Base-by-base conservation (phyloP, 2,329 filamentous ascomycete genomes). In the Hortaea werneckii region DNA sequence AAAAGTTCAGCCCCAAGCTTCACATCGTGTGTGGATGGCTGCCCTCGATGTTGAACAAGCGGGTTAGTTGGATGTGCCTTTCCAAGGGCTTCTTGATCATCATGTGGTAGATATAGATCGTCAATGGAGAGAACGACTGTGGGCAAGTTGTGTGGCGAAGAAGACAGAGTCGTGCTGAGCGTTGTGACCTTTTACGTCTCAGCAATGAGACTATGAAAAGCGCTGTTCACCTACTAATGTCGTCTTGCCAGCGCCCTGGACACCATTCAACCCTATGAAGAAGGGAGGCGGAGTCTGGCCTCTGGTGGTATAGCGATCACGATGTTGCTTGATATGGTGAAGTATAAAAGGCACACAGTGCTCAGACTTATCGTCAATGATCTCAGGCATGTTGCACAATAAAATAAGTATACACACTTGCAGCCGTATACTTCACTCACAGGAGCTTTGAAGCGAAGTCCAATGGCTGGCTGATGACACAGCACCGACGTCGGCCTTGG, bases 201-300 rank as follows among this genome's bases (percentile, higher is more conserved):
- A 52, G 50, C 44, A 20, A 20, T 20, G 29, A 38, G 20, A 29
- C 32, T 35, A n/a, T 9, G 32, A 35, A 3, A 35, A 7, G 27
- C 20, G 10, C 10, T 20, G 13, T 39, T 39, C n/a, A 45, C 72
- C 61, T 63, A 79, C 88, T 58, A 95, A 76, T 9, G 89, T 94
- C 3, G 89, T 94, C 71, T 96, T 95, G 55, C 90, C 90, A 34
- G 86, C 83, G 50, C 90, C 90, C 68, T 95, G 90, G 28, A 95
- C 80, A 50, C 89, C 90, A 58, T 94, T 94, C 58, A 96, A 76
- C 40, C 88, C 90, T 51, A 95, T 75, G 63, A 95, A 79, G 65
- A 95, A 85, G 28, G 88, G 87, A 13, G 75, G 76, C 43, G 69
- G 60, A 20, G 54, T 44, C 47, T 61, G 50, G 35, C 59, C 60